These are phyloP conservation scores for Penicillium silybi DNA, from an alignment of 495 filamentous ascomycete species.

Conservation along the genomic window DNA sequence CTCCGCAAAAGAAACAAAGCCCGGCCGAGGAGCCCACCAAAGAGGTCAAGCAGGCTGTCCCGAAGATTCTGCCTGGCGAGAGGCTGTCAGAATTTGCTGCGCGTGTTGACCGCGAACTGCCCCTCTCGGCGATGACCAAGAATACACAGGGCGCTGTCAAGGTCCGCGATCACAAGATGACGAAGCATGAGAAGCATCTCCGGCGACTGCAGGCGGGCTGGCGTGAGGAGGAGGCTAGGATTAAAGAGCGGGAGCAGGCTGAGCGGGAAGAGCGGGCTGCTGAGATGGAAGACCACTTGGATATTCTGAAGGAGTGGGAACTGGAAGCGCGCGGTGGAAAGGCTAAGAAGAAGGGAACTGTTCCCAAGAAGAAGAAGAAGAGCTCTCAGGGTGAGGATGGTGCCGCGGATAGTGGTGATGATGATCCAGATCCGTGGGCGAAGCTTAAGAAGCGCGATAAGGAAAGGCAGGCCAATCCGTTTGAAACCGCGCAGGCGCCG, in stretches of 20 bases:
- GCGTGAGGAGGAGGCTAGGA: slow-evolving; percentile 67
- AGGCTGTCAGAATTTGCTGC: slow-evolving; percentile 75
- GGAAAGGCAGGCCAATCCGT: slow-evolving; percentile 52
- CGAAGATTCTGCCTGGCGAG: slow-evolving; percentile 78
- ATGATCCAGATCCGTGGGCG: slow-evolving; percentile 78
- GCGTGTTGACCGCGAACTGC: slow-evolving; percentile 82
- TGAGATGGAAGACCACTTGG: slow-evolving; percentile 47
- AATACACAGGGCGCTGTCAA: slow-evolving; percentile 26
- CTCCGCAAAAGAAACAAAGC: slow-evolving; percentile 19
- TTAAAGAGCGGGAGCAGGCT: slow-evolving; percentile 61
- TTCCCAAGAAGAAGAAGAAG: slow-evolving; percentile 36
- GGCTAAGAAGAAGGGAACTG: slow-evolving; percentile 51
- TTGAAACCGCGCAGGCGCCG: slow-evolving; percentile 79
- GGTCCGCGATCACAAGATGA: slow-evolving; percentile 57
- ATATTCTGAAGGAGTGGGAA: slow-evolving; percentile 49
- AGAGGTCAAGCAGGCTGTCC: slow-evolving; percentile 32
- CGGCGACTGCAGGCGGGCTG: slow-evolving; percentile 76
- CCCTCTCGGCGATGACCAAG: slow-evolving; percentile 59
- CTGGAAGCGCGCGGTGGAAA: slow-evolving; percentile 47
- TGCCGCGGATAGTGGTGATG: slow-evolving; percentile 30
- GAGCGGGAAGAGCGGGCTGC: slow-evolving; percentile 57
- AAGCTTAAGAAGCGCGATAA: slow-evolving; percentile 58
- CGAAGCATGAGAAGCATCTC: slow-evolving; percentile 79
- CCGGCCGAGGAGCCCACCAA: slow-evolving; percentile 4
- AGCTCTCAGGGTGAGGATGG: slow-evolving; percentile 34